Evolutionary conservation across 768 basidiomycete species (phyloP).

Genomic region (Kwoniella mangroviensis): DNA sequence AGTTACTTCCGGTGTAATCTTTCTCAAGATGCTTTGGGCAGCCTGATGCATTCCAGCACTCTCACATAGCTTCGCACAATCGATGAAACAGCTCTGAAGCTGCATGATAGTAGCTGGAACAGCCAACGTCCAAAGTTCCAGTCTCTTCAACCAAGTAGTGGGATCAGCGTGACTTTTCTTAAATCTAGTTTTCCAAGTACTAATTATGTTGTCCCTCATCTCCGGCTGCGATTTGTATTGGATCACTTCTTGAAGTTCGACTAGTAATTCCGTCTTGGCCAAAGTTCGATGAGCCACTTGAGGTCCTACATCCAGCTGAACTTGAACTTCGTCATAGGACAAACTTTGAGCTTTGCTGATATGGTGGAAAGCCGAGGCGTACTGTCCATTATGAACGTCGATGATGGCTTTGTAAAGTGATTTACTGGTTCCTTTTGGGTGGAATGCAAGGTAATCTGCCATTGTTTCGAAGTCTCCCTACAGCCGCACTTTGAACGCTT

Average conservation of each 20-base stretch:
- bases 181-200: constrained; percentile 50
- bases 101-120: constrained; percentile 37
- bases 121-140: constrained; percentile 52
- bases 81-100: constrained; percentile 50
- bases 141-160: constrained; percentile 52
- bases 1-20: constrained; percentile 31
- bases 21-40: constrained; percentile 39
- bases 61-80: constrained; percentile 53
- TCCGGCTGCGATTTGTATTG: constrained; percentile 54
- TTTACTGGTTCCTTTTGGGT: constrained; percentile 54
- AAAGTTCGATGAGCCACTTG: constrained; percentile 50
- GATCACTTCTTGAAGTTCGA: constrained; percentile 56
- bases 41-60: constrained; percentile 44
- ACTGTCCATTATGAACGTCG: constrained; percentile 49
- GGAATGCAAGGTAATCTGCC: constrained; percentile 53
- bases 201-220: constrained; percentile 36
- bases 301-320: constrained; percentile 34
- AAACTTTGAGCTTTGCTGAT: constrained; percentile 52
- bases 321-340: constrained; percentile 54
- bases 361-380: constrained; percentile 49
- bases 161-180: constrained; percentile 50
- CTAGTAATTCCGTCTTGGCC: constrained; percentile 53
- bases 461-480: constrained; percentile 55
- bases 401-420: constrained; percentile 57
- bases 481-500: not conserved